A percentile compares a stretch with the other conserved stretches of the same genome.
Evolutionary conservation across 495 filamentous ascomycete genomes (phyloP).

Genomic region (Amphirosellinia nigrospora): DNA sequence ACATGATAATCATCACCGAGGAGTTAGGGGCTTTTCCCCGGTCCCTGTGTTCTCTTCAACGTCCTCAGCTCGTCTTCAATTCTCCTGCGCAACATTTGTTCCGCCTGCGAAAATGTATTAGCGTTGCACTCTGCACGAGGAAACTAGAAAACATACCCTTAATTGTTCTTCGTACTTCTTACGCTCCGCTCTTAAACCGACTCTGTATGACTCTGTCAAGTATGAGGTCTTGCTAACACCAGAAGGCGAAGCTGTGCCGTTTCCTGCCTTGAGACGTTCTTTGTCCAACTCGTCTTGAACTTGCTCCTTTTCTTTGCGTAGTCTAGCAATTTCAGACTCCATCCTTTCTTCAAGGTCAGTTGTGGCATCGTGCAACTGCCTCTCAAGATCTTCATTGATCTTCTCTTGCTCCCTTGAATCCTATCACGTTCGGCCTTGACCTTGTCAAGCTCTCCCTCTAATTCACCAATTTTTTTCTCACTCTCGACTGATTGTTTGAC

Average conservation of each 20-base stretch:
- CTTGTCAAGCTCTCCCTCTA: conserved; percentile 61
- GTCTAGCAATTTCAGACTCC: conserved; percentile 41
- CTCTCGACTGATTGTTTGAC: conserved; percentile 84
- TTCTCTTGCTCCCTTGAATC: conserved; percentile 47
- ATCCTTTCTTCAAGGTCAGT: conserved; percentile 39
- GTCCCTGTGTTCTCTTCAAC: conserved; percentile 43
- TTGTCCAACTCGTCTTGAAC: conserved; percentile 53
- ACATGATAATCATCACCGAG: conserved; percentile 30
- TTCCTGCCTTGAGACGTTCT: conserved; percentile 45
- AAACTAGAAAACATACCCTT: conserved; percentile 43
- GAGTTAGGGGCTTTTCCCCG: conserved; percentile 46
- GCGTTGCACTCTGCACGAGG: conserved; percentile 3
- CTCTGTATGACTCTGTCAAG: conserved; percentile 41
- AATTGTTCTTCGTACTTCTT: conserved; percentile 59
- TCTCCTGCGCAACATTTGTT: conserved; percentile 52
- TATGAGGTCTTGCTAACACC: conserved; percentile 38
- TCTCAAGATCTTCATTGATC: conserved; percentile 40
- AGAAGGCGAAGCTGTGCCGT: conserved; percentile 30
- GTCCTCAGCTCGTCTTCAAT: conserved; percentile 53
- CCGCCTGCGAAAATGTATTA: conserved; percentile 46
- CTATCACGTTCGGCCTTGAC: conserved; percentile 36
- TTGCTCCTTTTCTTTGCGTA: conserved; percentile 42
- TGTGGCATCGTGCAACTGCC: conserved; percentile 36
- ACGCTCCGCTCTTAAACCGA: conserved; percentile 54
- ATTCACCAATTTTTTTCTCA: conserved; percentile 85